phyloP scores from a whole-genome alignment of 441 rosid genomes.

The Syzygium syzygioides region DNA sequence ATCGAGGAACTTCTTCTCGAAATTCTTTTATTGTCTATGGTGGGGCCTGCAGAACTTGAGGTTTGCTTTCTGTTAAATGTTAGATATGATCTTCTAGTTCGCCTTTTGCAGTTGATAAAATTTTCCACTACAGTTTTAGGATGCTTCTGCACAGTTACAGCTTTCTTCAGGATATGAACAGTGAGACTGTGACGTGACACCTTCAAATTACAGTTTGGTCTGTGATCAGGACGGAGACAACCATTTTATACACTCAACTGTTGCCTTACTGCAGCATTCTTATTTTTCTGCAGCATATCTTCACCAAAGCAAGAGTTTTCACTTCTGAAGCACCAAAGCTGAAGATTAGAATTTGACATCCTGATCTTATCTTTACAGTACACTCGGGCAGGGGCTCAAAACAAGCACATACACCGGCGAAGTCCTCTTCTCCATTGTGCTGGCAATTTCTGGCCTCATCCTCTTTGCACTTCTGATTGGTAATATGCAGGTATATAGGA shows the following conservation, averaged over 20 bases:
- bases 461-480: conserved; percentile 86
- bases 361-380: conserved; percentile 27
- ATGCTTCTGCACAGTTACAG: neutral
- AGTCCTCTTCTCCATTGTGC: conserved; percentile 69
- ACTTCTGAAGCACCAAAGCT: neutral
- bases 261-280: neutral
- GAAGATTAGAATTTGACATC: neutral
- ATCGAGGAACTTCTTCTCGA: conserved; percentile 43
- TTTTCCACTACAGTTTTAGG: neutral
- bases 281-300: neutral
- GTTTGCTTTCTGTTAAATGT: conserved; percentile 20
- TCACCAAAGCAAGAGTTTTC: neutral
- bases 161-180: neutral
- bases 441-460: conserved; percentile 79
- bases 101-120: neutral
- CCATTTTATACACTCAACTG: neutral
- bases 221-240: neutral
- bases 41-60: conserved; percentile 95
- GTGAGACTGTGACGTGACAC: neutral
- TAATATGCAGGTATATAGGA: conserved; percentile 65
- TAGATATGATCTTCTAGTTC: neutral
- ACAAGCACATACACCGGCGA: conserved; percentile 77
- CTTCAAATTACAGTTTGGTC: neutral
- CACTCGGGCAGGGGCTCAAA: conserved; percentile 84
- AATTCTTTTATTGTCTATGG: conserved; percentile 83